These are phyloP conservation scores for Acorus calamus DNA, from an alignment of 106 monocot species.

Conservation along the genomic window DNA sequence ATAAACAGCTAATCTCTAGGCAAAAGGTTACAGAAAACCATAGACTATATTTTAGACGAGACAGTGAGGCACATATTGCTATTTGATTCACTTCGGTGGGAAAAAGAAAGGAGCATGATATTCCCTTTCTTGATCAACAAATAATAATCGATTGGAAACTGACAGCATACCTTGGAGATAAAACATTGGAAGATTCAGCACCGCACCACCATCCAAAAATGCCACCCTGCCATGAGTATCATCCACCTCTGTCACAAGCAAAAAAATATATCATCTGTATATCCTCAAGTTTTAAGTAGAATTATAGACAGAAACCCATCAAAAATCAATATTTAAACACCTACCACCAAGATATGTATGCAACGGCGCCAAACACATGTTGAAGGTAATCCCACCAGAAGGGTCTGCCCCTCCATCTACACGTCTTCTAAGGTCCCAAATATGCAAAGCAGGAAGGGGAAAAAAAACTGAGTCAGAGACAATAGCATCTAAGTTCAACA, in stretches of 20 bases:
- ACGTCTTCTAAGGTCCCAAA: conserved; percentile 12
- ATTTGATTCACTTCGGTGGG: too few relatives aligned
- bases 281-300: neutral
- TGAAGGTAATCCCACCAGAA: conserved; percentile 47
- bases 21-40: too few relatives aligned
- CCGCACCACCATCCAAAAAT: conserved; percentile 70
- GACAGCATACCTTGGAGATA: conserved; percentile 69
- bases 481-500: too few relatives aligned
- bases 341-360: conserved; percentile 94
- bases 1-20: too few relatives aligned
- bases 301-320: too few relatives aligned
- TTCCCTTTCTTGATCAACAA: neutral
- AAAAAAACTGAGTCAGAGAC: conserved; percentile 2
- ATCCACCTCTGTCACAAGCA: conserved; percentile 62
- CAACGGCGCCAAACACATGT: conserved; percentile 64
- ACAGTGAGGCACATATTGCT: too few relatives aligned
- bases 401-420: conserved; percentile 31
- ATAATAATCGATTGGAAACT: neutral
- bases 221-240: conserved; percentile 61
- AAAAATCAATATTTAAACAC: conserved; percentile 7
- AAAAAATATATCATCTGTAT: conserved; percentile 3
- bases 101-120: too few relatives aligned
- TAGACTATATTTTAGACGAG: too few relatives aligned
- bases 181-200: conserved; percentile 77
- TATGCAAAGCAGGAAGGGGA: neutral